Evolutionary conservation across 805 yeast species (phyloP), one percentile per base, ranked within the genome.

Genomic region (Cyberlindnera maritima): DNA sequence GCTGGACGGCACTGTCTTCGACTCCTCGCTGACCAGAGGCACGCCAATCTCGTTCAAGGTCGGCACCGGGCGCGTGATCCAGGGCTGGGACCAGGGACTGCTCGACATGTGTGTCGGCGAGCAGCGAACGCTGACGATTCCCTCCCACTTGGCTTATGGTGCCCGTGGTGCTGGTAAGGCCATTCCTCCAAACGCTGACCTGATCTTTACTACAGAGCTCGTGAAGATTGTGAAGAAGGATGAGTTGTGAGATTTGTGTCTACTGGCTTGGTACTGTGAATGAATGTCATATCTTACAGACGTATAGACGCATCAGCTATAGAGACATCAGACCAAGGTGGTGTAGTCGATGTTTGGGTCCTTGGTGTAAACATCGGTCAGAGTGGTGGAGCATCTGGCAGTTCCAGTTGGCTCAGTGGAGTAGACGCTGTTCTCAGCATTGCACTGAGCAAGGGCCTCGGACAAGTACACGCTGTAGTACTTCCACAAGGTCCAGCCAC

Each of bases 11-110:
- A 70, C 79, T 6, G 80, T 75, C 5, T 91, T 90, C 61, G 97
- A 90, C 66, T 77, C 88, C 10, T 86, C 96, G 2, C 67, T 74
- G 47, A 61, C 64, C 19, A 77, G 96, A 60, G 81, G 79, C 13
- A 57, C 64, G 38, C 97, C 97, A 39, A 71, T 90, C 50, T 63
- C 74, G 36, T 90, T 90, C 66, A 67, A 67, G n/a, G 68, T 91
- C 44, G 97, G 97, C 36, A 64, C 67, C 21, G 91, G 95, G 5
- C 83, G 78, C 58, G 97, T 90, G 28, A 90, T 90, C 61, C 61
- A 74, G 50, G 97, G 97, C 49, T 90, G 97, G 97, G 97, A 90
- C 53, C 80, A 83, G 66, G 97, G 97, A 36, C 69, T 89, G 42
- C 72, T 33, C 81, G 85, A 69, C 40, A 57, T 58, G 95, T 90